Percentiles rank a stretch among this genome's conserved stretches.
These are phyloP conservation scores for Pleurotus platypus DNA, from an alignment of 768 basidiomycete species.

Conservation along the genomic window DNA sequence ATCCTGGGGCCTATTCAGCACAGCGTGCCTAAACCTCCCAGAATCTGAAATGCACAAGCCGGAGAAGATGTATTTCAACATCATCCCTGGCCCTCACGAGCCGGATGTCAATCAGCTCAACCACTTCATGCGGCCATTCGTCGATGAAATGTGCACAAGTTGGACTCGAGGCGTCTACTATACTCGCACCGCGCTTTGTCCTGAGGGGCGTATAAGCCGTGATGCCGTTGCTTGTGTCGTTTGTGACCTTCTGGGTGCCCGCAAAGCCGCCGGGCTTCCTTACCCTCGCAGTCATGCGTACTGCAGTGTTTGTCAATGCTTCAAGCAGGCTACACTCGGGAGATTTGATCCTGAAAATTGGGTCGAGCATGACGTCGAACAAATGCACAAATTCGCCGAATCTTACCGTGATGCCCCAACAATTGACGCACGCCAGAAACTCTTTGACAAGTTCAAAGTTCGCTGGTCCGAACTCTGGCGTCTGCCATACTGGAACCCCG, in stretches of 20 bases:
- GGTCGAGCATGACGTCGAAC: slow-evolving; percentile 5
- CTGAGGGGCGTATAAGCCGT: background rate
- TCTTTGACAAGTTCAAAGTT: slow-evolving; percentile 19
- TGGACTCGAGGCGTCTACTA: slow-evolving; percentile 17
- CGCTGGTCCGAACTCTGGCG: slow-evolving; percentile 25
- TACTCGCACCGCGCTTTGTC: slow-evolving; percentile 13
- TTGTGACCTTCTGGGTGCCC: too few species aligned
- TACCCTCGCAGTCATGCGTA: too few species aligned
- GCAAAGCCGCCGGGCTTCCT: too few species aligned
- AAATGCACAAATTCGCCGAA: slow-evolving; percentile 13
- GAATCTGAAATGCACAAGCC: slow-evolving; percentile 22
- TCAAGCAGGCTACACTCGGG: slow-evolving; percentile 8
- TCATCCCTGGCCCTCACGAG: slow-evolving; percentile 33
- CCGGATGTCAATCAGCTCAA: slow-evolving; percentile 26
- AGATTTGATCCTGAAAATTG: slow-evolving; percentile 15
- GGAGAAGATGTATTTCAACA: slow-evolving; percentile 26
- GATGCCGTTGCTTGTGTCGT: slow-evolving; percentile 10
- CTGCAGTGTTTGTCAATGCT: slow-evolving; percentile 26
- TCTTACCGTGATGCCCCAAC: slow-evolving; percentile 17
- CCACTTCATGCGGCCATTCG: slow-evolving; percentile 26
- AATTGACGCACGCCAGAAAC: slow-evolving; percentile 6
- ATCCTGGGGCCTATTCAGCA: slow-evolving; percentile 27
- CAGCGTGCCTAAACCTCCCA: slow-evolving; percentile 30
- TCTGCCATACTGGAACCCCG: slow-evolving; percentile 33
- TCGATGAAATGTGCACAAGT: slow-evolving; percentile 23